phyloP scores from a whole-genome alignment of 306 rosid genomes.

The Biancaea sappan region DNA sequence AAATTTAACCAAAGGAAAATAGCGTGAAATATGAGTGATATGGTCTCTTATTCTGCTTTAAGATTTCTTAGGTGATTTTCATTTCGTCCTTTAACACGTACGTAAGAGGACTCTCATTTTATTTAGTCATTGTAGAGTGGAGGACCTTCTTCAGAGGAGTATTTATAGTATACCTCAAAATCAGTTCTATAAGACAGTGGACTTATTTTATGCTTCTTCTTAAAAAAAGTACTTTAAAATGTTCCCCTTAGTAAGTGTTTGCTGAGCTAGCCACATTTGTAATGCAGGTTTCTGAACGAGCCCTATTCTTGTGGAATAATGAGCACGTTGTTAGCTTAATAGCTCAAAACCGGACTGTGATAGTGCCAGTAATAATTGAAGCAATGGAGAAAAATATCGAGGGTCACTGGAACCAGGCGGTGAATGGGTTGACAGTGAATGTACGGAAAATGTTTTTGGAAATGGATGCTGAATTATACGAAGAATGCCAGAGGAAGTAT shows the following conservation, averaged over 20 bases:
- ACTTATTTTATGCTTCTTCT: not conserved
- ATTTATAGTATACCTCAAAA: not conserved
- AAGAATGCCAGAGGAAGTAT: conserved; percentile 77
- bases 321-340: conserved; percentile 92
- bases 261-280: conserved; percentile 32
- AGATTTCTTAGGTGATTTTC: conserved; percentile 22
- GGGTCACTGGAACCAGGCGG: conserved; percentile 94
- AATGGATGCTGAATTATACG: conserved; percentile 90
- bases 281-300: conserved; percentile 94
- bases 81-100: not conserved
- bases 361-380: conserved; percentile 76
- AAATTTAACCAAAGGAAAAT: conserved; percentile 7
- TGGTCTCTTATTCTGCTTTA: not conserved
- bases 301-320: conserved; percentile 94
- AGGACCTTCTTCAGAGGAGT: not conserved
- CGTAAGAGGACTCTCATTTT: no score
- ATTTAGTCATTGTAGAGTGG: conserved; percentile 5
- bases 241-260: conserved; percentile 23
- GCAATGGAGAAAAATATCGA: conserved; percentile 82
- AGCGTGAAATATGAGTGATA: conserved; percentile 18
- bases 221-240: conserved; percentile 8
- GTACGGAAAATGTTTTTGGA: conserved; percentile 90
- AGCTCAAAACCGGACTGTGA: conserved; percentile 79
- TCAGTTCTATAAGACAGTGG: not conserved
- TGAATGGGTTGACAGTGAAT: conserved; percentile 81